Conservation (phyloP, 1,284 basidiomycete species). For the Leccinum pallidistipes region DNA sequence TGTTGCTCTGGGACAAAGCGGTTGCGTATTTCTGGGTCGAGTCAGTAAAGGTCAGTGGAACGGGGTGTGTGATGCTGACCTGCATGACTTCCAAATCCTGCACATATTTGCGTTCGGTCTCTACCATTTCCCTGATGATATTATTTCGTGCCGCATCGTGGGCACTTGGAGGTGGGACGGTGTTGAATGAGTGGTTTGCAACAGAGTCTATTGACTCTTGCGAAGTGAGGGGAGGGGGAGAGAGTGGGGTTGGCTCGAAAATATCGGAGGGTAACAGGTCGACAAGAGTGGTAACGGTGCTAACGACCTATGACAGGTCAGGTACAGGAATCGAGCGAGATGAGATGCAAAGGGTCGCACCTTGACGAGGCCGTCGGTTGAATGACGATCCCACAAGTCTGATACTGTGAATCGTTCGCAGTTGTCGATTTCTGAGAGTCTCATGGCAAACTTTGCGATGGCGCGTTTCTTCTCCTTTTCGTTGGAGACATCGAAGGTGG, state of each 20-base stretch:
- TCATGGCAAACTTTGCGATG: slow-evolving; percentile 78
- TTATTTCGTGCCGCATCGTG: slow-evolving; percentile 73
- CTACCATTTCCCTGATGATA: slow-evolving; percentile 85
- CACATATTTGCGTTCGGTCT: slow-evolving; percentile 97
- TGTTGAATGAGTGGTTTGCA: slow-evolving; percentile 41
- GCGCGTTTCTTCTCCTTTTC: slow-evolving; percentile 79
- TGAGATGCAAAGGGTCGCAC: slow-evolving; percentile 45
- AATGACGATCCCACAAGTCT: slow-evolving; percentile 86
- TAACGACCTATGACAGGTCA: slow-evolving; percentile 65
- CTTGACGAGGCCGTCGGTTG: slow-evolving; percentile 95
- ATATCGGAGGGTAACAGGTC: slow-evolving; percentile 76
- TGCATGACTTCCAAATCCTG: slow-evolving; percentile 97
- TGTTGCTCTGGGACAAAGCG: slow-evolving; percentile 76
- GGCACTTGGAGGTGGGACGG: slow-evolving; percentile 47
- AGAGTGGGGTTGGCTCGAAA: slow-evolving; percentile 66
- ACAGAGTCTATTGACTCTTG: slow-evolving; percentile 64
- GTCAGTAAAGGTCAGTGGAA: slow-evolving; percentile 14
- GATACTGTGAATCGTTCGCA: slow-evolving; percentile 83
- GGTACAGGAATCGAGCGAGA: background rate
- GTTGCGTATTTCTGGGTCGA: slow-evolving; percentile 73
- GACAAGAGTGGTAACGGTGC: slow-evolving; percentile 88
- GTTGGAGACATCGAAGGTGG: slow-evolving; percentile 65
- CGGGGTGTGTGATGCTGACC: slow-evolving; percentile 46
- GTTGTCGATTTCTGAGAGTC: slow-evolving; percentile 61
- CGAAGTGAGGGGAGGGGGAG: slow-evolving; percentile 51